phyloP scores from a whole-genome alignment of 2,329 filamentous ascomycete species.

The Lachnellula arida region DNA sequence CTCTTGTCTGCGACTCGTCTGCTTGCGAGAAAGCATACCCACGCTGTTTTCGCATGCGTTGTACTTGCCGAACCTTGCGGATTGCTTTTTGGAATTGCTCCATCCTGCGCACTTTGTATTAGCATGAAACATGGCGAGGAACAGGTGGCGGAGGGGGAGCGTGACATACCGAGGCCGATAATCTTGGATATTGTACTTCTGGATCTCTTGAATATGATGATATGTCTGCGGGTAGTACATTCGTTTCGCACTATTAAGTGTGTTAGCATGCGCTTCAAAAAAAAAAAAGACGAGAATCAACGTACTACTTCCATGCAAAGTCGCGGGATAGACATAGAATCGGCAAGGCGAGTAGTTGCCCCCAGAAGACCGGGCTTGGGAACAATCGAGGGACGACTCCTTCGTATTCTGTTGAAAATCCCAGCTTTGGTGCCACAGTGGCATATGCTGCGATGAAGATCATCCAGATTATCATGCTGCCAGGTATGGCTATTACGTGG shows the following conservation, averaged over 20 bases:
- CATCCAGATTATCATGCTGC: conserved; percentile 88
- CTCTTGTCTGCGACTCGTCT: conserved; percentile 90
- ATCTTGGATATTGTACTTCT: conserved; percentile 99
- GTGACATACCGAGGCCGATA: conserved; percentile 79
- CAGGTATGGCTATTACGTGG: conserved; percentile 90
- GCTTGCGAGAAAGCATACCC: conserved; percentile 98
- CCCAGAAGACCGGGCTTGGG: conserved; percentile 80
- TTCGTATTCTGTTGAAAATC: conserved; percentile 77
- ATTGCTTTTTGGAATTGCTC: conserved; percentile 99
- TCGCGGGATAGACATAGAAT: conserved; percentile 80
- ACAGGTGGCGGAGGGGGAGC: not conserved
- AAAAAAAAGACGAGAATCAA: conserved; percentile 3
- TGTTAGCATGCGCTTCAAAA: conserved; percentile 16
- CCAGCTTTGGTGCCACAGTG: conserved; percentile 75
- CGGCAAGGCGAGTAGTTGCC: conserved; percentile 78
- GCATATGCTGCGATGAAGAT: conserved; percentile 85
- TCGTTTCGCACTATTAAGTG: conserved; percentile 58
- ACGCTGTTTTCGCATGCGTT: conserved; percentile 98
- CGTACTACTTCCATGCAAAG: conserved; percentile 88
- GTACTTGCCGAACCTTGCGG: conserved; percentile 94
- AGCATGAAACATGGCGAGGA: not conserved
- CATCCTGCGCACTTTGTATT: conserved; percentile 59
- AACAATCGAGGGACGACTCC: conserved; percentile 81
- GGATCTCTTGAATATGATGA: conserved; percentile 98
- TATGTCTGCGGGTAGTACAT: conserved; percentile 97